Base-by-base conservation (phyloP, 805 yeast genomes). In the Cyberlindnera bimundalis region DNA sequence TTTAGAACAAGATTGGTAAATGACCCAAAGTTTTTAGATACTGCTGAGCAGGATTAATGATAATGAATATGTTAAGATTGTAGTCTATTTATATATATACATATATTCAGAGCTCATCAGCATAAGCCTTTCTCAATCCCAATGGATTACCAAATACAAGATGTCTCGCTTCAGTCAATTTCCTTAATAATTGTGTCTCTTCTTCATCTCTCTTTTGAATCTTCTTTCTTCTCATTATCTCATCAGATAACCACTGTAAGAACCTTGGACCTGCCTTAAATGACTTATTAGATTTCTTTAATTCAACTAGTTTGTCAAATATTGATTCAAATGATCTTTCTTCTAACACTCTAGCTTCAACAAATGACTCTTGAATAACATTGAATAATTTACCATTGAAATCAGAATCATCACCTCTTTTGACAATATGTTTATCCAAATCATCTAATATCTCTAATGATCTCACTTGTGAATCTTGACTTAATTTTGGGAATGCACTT, bases 1-100 rank as follows among this genome's bases (percentile, higher is more conserved):
- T 91, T 93, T 65, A 85, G 77, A 60, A 64, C 75, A 6, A 81
- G 84, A 56, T 54, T 93, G 44, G 72, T 77, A 10, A 84, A 83
- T 46, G 95, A 91, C 58, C 97, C 96, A 2, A 78, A 76, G 39
- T 90, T 88, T 58, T 62, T 91, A 36, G 86, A 87, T n/a, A 31
- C 45, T 23, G 50, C 42, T 15, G 48, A 51, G 27, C 45, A 42
- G 27, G 34, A 37, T 10, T 39, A 20, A 20, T 26, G 21, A 20
- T n/a, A n/a, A n/a, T n/a, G n/a, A n/a, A n/a, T n/a, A n/a, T n/a
- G n/a, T n/a, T n/a, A n/a, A n/a, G n/a, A n/a, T n/a, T n/a, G n/a
- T n/a, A n/a, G n/a, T n/a, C n/a, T n/a, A n/a, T n/a, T n/a, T n/a
- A n/a, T n/a, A n/a, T n/a, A n/a, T n/a, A n/a, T n/a, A n/a, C n/a